Percentiles rank a stretch among this genome's conserved stretches.
Conservation (phyloP, 306 rosid species). For the Ochetophila trinervis region DNA sequence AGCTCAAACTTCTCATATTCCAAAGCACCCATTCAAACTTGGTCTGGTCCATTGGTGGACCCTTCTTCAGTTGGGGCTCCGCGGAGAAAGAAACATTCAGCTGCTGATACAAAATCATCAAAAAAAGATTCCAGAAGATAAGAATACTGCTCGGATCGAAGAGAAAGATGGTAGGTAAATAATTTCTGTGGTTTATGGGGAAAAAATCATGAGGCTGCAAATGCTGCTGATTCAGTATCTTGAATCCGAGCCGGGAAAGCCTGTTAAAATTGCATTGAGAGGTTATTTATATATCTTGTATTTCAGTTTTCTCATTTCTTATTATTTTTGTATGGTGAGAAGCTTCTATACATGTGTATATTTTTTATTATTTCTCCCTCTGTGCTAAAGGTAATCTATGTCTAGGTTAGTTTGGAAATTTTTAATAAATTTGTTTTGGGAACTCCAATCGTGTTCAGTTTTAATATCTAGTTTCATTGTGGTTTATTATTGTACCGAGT, state of each 20-base stretch:
- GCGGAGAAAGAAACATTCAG: constrained; percentile 72
- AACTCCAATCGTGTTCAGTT: constrained; percentile 18
- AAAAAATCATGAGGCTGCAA: constrained; percentile 41
- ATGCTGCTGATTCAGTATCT: constrained; percentile 43
- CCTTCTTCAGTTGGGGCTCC: constrained; percentile 58
- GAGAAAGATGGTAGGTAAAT: constrained; percentile 10
- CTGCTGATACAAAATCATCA: constrained; percentile 58
- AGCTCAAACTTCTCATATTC: constrained; percentile 79
- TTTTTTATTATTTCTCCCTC: constrained; percentile 31
- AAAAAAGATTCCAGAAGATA: constrained; percentile 45
- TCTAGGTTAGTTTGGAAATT: constrained; percentile 42
- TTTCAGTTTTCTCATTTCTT: constrained; percentile 45
- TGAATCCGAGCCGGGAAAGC: constrained; percentile 37
- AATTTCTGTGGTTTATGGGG: constrained; percentile 41
- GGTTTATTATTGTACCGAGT: neutral
- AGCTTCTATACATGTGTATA: constrained; percentile 58
- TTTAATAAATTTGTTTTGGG: constrained; percentile 42
- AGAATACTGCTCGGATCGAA: constrained; percentile 28
- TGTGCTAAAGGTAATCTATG: constrained; percentile 27
- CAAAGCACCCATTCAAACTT: constrained; percentile 74
- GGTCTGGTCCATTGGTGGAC: constrained; percentile 95
- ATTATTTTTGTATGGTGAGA: constrained; percentile 40
- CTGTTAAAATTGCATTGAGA: constrained; percentile 41
- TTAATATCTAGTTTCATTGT: neutral
- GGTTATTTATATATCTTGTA: constrained; percentile 49